These are phyloP conservation scores for Ophiostoma himal-ulmi DNA, from an alignment of 2,329 filamentous ascomycete genomes.

Conservation along the genomic window DNA sequence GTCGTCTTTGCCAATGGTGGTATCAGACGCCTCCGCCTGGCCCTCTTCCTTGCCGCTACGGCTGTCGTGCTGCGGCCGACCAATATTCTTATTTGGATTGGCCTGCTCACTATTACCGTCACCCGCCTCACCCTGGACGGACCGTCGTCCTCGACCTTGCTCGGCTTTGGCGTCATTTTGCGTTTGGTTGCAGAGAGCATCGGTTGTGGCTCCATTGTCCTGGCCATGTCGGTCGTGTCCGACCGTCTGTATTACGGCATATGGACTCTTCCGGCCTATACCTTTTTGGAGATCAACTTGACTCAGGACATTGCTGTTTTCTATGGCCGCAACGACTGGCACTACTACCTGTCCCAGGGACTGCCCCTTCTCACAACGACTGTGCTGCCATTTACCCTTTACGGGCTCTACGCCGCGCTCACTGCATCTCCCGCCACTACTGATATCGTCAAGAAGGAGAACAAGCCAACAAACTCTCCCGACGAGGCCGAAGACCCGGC, in stretches of 20 bases:
- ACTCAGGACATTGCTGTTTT: conserved; percentile 82
- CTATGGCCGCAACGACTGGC: conserved; percentile 83
- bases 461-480: neutral
- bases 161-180: conserved; percentile 41
- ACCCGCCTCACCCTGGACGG: conserved; percentile 38
- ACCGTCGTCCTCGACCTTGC: conserved; percentile 36
- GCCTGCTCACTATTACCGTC: conserved; percentile 48
- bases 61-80: conserved; percentile 86
- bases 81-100: conserved; percentile 78
- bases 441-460: neutral
- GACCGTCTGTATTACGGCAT: conserved; percentile 76
- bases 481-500: conserved; percentile 34
- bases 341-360: conserved; percentile 90
- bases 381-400: conserved; percentile 66
- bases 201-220: conserved; percentile 56
- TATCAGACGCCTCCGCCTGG: conserved; percentile 43
- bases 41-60: conserved; percentile 68
- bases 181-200: conserved; percentile 58
- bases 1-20: conserved; percentile 24
- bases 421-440: conserved; percentile 10
- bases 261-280: conserved; percentile 84
- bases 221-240: conserved; percentile 58
- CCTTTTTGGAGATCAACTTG: conserved; percentile 88
- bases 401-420: conserved; percentile 53
- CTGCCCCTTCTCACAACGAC: conserved; percentile 82